These are phyloP conservation scores for Sporopachydermia lactativora DNA, from an alignment of 805 yeast genomes.

Conservation along the genomic window DNA sequence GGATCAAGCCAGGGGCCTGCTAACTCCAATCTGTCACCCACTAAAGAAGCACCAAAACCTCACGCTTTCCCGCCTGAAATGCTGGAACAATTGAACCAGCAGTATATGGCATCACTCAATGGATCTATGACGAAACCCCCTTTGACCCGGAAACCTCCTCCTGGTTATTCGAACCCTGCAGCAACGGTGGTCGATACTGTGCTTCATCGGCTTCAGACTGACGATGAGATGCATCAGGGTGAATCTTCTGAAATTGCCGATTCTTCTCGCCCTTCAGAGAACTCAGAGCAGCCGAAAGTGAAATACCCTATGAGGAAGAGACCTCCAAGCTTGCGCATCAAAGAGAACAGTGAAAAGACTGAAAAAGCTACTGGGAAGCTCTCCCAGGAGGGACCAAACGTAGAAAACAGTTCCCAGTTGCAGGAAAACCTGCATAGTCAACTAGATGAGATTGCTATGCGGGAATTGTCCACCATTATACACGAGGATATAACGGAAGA, in stretches of 20 bases:
- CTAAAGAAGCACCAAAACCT: conserved; percentile 14
- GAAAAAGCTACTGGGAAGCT: not conserved
- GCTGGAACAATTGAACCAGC: conserved; percentile 9
- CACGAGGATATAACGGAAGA: no score
- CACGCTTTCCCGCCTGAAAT: conserved; percentile 17
- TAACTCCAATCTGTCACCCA: not conserved
- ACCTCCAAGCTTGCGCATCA: not conserved
- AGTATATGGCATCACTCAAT: conserved; percentile 1
- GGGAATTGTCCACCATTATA: no score
- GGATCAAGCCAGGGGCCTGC: conserved; percentile 4
- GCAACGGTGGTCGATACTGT: not conserved
- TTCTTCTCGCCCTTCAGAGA: no score
- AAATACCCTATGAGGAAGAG: not conserved
- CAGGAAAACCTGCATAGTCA: not conserved
- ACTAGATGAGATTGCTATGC: no score
- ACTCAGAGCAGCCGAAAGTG: not conserved
- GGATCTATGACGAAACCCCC: not conserved
- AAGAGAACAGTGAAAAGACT: not conserved
- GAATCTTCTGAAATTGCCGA: no score
- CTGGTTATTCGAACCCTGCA: not conserved
- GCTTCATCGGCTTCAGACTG: not conserved
- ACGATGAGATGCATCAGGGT: no score
- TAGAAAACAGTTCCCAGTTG: not conserved
- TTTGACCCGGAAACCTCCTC: no score
- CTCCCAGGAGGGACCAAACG: not conserved